These are phyloP conservation scores for Rhodomyrtus psidioides DNA, from an alignment of 441 rosid species.

Conservation along the genomic window DNA sequence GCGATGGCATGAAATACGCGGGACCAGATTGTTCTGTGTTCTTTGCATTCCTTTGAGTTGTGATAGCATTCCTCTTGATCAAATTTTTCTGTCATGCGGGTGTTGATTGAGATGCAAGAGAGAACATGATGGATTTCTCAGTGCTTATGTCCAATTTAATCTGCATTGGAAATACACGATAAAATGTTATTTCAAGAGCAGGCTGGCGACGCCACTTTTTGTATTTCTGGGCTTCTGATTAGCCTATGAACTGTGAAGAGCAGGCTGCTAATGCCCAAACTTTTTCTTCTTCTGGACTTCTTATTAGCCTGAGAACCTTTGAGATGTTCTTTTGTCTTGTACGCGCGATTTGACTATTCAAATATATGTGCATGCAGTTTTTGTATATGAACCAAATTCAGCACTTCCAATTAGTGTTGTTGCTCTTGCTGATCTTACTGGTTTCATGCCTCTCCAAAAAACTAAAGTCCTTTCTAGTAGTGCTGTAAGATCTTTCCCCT, in stretches of 20 bases:
- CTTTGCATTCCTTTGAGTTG: not conserved
- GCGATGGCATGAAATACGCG: fast-evolving
- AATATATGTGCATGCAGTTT: not conserved
- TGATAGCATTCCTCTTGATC: not conserved
- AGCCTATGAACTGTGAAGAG: not conserved
- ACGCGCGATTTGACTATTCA: not conserved
- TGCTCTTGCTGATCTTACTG: not conserved
- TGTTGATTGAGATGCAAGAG: not conserved
- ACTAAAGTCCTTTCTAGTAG: not conserved
- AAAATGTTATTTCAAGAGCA: not conserved
- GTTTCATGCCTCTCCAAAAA: not conserved
- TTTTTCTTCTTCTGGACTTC: not conserved
- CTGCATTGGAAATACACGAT: not conserved
- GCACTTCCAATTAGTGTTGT: not conserved
- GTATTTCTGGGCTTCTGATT: not conserved
- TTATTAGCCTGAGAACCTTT: not conserved
- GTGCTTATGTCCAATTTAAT: not conserved
- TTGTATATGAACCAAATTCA: not conserved
- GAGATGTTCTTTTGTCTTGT: not conserved
- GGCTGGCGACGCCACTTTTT: not conserved
- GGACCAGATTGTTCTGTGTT: not conserved
- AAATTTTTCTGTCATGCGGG: not conserved
- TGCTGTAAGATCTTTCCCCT: not conserved
- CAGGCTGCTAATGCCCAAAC: not conserved
- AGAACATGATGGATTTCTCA: not conserved